phyloP scores from a whole-genome alignment of 1,284 basidiomycete genomes.

The Bjerkandera adusta region DNA sequence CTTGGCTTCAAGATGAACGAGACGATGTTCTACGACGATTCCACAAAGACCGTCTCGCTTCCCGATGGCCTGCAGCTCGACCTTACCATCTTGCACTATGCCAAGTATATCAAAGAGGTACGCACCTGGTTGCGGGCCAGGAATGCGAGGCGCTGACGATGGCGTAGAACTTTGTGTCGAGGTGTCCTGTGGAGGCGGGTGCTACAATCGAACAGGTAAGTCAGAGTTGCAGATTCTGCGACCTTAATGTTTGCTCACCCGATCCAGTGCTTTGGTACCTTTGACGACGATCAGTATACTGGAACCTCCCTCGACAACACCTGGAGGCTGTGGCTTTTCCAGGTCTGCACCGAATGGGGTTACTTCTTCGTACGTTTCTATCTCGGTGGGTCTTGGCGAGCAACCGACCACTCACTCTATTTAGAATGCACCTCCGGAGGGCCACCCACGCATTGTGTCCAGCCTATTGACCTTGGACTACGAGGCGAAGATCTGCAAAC shows the following conservation, averaged over 20 bases:
- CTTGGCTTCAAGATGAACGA: constrained; percentile 7
- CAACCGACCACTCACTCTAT: constrained; percentile 15
- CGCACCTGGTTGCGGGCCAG: constrained; percentile 14
- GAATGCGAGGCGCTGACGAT: not conserved
- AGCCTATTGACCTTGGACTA: constrained; percentile 74
- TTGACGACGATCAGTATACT: constrained; percentile 66
- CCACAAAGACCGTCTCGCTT: constrained; percentile 34
- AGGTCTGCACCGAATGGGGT: constrained; percentile 93
- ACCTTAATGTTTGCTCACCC: not conserved
- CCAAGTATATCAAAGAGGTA: constrained; percentile 70
- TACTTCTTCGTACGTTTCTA: constrained; percentile 66
- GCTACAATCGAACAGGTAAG: constrained; percentile 55
- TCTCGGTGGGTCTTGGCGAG: constrained; percentile 17
- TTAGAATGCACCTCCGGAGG: constrained; percentile 69
- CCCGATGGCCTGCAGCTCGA: constrained; percentile 47
- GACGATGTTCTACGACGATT: constrained; percentile 20
- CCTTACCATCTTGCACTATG: constrained; percentile 72
- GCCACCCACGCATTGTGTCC: constrained; percentile 71
- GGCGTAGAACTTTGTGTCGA: constrained; percentile 56
- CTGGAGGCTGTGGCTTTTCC: constrained; percentile 91
- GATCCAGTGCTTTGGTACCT: constrained; percentile 82
- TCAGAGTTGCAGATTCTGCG: not conserved
- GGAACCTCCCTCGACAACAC: constrained; percentile 60
- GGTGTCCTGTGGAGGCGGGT: constrained; percentile 51
- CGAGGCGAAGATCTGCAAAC: constrained; percentile 77